Evolutionary conservation across 2,329 filamentous ascomycete genomes (phyloP).

Genomic region (Colletotrichum gloeosporioides): DNA sequence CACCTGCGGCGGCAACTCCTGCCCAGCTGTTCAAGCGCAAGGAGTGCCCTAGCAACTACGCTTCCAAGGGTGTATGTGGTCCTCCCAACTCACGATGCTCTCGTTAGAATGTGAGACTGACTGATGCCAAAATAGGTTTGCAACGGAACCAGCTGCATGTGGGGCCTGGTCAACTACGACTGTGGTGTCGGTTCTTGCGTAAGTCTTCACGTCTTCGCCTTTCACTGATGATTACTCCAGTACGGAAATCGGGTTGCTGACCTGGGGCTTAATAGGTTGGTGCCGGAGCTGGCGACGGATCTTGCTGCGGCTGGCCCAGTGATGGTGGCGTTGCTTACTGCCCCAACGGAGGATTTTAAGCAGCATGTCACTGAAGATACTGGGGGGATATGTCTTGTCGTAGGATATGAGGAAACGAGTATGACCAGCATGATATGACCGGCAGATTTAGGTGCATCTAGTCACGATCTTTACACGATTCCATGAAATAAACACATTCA

Average conservation of each 20-base stretch:
- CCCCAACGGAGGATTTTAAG: background rate
- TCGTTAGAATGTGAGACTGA: background rate
- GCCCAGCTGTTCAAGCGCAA: background rate
- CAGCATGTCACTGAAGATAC: background rate
- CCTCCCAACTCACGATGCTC: background rate
- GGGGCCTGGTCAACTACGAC: background rate
- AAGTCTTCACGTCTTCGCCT: background rate
- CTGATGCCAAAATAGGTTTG: background rate
- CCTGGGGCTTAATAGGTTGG: background rate
- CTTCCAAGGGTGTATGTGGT: background rate
- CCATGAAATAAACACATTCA: background rate
- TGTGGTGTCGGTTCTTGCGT: background rate
- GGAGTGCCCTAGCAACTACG: background rate
- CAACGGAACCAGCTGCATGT: background rate
- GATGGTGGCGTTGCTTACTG: background rate
- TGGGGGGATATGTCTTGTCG: background rate
- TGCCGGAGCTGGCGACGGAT: background rate
- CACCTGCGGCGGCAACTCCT: background rate
- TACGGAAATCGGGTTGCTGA: background rate
- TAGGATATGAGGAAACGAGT: background rate
- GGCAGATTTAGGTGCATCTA: background rate
- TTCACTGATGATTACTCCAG: rapidly evolving
- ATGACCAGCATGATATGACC: background rate
- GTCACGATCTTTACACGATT: background rate
- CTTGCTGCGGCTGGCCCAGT: background rate